Evolutionary conservation across 2,329 filamentous ascomycete genomes (phyloP).

Genomic region (Fusarium scirpi): DNA sequence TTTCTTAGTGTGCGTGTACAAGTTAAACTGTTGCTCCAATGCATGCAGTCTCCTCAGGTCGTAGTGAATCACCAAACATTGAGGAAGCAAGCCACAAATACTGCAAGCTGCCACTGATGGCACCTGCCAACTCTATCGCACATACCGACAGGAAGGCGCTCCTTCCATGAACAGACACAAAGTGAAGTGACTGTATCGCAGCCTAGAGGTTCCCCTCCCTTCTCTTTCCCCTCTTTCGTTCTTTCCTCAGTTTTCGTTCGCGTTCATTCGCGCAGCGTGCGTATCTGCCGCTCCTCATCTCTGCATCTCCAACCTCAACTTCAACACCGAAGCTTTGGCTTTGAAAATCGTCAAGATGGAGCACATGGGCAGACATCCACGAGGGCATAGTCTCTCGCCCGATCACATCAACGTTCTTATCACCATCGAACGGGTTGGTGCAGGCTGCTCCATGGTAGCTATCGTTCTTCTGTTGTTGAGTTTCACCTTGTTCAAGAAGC

Average conservation of each 20-base stretch:
- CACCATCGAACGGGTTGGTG: constrained; percentile 65
- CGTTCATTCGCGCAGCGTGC: constrained; percentile 6
- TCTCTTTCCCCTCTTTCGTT: background rate
- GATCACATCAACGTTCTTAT: constrained; percentile 60
- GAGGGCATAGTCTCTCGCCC: constrained; percentile 46
- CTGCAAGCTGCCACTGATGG: constrained; percentile 31
- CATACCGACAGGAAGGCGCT: constrained; percentile 5
- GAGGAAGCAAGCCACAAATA: constrained; percentile 22
- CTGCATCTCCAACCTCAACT: background rate
- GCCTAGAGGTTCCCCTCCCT: background rate
- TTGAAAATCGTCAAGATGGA: constrained; percentile 30
- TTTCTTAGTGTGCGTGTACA: background rate
- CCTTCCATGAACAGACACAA: background rate
- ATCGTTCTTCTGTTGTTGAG: constrained; percentile 63
- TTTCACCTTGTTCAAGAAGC: constrained; percentile 62
- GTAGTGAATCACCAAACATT: constrained; percentile 11
- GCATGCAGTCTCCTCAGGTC: background rate
- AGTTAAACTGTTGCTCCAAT: background rate
- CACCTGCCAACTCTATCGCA: constrained; percentile 33
- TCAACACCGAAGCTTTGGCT: constrained; percentile 1
- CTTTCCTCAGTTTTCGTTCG: background rate
- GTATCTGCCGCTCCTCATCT: background rate
- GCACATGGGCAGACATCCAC: constrained; percentile 4
- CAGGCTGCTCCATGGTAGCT: constrained; percentile 64
- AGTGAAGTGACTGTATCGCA: background rate